Conservation (phyloP, 352 stramenopile species). For the Detonula confervacea region DNA sequence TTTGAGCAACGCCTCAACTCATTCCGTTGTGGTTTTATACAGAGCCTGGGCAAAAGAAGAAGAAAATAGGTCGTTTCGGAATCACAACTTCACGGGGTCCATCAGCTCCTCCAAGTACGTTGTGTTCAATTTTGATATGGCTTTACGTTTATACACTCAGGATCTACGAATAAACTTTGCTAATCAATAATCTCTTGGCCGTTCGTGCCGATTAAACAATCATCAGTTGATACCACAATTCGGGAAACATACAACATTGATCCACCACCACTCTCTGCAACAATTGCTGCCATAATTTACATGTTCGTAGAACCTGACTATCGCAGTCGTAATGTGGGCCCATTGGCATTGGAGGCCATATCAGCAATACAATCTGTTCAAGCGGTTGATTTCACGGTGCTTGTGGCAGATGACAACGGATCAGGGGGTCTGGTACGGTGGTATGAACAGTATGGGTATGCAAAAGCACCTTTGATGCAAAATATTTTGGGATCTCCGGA, state of each 20-base stretch:
- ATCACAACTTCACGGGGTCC: slow-evolving; percentile 72
- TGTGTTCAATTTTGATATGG: background rate
- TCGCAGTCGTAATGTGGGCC: slow-evolving; percentile 59
- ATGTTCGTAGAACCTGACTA: slow-evolving; percentile 81
- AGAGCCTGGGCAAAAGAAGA: slow-evolving; percentile 44
- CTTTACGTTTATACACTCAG: no score
- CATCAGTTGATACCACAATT: slow-evolving; percentile 73
- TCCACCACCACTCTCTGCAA: slow-evolving; percentile 22
- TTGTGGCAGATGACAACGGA: slow-evolving; percentile 81
- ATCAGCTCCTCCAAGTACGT: slow-evolving; percentile 54
- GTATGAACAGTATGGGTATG: slow-evolving; percentile 76
- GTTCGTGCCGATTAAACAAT: no score
- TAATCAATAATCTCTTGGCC: no score
- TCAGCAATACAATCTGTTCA: slow-evolving; percentile 71
- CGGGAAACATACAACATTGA: slow-evolving; percentile 66
- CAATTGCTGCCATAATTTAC: slow-evolving; percentile 79
- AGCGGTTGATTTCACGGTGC: slow-evolving; percentile 73
- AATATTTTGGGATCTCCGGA: slow-evolving; percentile 68
- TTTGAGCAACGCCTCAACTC: no score
- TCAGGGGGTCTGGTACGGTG: slow-evolving; percentile 68
- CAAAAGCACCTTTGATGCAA: slow-evolving; percentile 70
- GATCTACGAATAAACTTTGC: no score
- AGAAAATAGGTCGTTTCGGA: slow-evolving; percentile 75
- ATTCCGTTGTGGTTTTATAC: no score
- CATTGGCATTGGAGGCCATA: slow-evolving; percentile 78